These are phyloP conservation scores for Lachnellula cervina DNA, from an alignment of 2,329 filamentous ascomycete species.

Conservation along the genomic window DNA sequence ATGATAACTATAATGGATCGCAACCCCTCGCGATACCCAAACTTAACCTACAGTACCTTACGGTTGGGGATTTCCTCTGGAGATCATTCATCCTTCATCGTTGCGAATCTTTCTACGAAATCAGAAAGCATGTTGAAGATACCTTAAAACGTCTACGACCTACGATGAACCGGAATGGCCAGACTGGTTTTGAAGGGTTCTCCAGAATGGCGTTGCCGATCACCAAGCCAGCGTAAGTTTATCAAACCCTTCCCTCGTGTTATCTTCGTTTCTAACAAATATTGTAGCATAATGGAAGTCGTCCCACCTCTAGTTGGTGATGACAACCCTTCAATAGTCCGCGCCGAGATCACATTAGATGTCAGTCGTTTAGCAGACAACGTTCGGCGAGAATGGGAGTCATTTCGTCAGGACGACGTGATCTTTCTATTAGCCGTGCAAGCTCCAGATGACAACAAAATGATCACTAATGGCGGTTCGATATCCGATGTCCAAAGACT, in stretches of 20 bases:
- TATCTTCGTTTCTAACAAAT: conserved; percentile 11
- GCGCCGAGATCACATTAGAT: conserved; percentile 81
- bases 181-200: conserved; percentile 72
- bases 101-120: conserved; percentile 88
- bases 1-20: conserved; percentile 83
- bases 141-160: conserved; percentile 75
- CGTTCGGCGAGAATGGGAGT: conserved; percentile 83
- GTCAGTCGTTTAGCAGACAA: conserved; percentile 72
- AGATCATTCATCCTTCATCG: conserved; percentile 84
- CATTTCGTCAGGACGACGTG: conserved; percentile 78
- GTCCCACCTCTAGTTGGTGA: conserved; percentile 79
- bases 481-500: conserved; percentile 53
- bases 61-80: conserved; percentile 95
- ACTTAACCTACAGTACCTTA: conserved; percentile 91
- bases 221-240: conserved; percentile 59
- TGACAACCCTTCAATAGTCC: conserved; percentile 74
- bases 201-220: conserved; percentile 92
- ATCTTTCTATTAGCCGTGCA: conserved; percentile 81
- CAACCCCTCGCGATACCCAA: conserved; percentile 87
- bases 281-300: conserved; percentile 67
- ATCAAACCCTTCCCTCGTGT: conserved; percentile 7
- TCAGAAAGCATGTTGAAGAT: conserved; percentile 84
- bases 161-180: conserved; percentile 56
- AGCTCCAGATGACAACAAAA: conserved; percentile 46
- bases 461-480: conserved; percentile 49